phyloP scores from a whole-genome alignment of 2,329 filamentous ascomycete genomes.

The Chrysosporium keratinophilum region DNA sequence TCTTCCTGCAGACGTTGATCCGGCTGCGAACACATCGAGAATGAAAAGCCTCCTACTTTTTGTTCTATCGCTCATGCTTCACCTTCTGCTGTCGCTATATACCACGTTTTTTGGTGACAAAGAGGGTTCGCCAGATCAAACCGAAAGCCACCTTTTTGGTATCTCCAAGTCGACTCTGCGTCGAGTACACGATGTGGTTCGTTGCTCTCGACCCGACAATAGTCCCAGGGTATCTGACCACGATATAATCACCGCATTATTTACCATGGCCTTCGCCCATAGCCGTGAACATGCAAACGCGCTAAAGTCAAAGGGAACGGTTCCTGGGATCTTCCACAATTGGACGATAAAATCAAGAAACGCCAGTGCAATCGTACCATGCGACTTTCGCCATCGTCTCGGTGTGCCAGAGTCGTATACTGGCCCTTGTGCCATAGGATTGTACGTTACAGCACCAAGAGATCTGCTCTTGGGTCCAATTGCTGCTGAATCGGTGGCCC shows the following conservation, averaged over 20 bases:
- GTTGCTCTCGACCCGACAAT: background rate
- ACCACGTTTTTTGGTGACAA: background rate
- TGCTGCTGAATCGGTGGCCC: background rate
- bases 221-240: background rate
- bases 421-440: background rate
- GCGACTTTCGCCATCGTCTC: constrained; percentile 7
- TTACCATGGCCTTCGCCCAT: constrained; percentile 4
- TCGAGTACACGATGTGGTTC: background rate
- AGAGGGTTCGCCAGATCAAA: background rate
- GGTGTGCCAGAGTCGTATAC: background rate
- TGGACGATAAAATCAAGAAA: background rate
- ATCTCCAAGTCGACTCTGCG: background rate
- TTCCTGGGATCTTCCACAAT: too few relatives aligned
- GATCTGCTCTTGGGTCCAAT: background rate
- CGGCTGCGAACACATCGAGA: background rate
- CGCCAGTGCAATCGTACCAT: constrained; percentile 3
- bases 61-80: background rate
- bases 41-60: background rate
- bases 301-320: too few relatives aligned
- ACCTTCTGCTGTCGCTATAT: background rate
- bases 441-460: constrained; percentile 1
- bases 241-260: constrained; percentile 3
- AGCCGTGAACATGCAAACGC: background rate
- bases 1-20: background rate
- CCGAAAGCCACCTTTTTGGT: background rate